Base-by-base conservation (phyloP, 495 filamentous ascomycete genomes). In the Penicillium cosmopolitanum region DNA sequence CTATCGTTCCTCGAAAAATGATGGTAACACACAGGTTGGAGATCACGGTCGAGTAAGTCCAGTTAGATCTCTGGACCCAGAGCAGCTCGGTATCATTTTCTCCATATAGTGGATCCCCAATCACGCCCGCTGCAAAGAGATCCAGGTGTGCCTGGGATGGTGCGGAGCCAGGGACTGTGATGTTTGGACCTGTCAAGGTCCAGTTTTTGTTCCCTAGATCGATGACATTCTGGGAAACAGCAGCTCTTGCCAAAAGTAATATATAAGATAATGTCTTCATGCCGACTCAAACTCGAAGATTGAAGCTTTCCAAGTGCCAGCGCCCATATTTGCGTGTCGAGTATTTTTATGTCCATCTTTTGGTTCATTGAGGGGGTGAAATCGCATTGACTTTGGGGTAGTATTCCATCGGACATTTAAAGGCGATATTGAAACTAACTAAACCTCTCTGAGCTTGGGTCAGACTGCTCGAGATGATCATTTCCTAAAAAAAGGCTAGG, bases 111-210 rank as follows among this genome's bases (percentile, higher is more conserved):
- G 16, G 53, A 68, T 71, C 53, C 65, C 78, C 74, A 51, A 86
- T 86, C 1, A 81, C 75, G 15, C 75, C 64, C 8, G 80, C 79
- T 42, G 78, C 77, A 19, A 77, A 78, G 7, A 89, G 70, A 64
- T 89, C 87, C 33, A 89, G 60, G 68, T 89, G 85, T 1, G 74
- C 82, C 40, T 89, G 85, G 0, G 85, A 88, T 6, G 88, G 88
- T 4, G 89, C 73, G 21, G 74, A 74, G 5, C 79, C 87, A 2
- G 84, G 82, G 15, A 88, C 83, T 0, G 77, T 82, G 15, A 81
- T 79, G 61, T 86, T 84, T 36, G 76, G 58, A 57, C 79, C 85
- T 13, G 75, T 78, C 12, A 89, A 69, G 0, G 79, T 85, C 87
- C 87, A 89, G 43, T 69, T 56, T 52, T 77, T 69, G 0, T 72